Conservation (phyloP, 2,329 filamentous ascomycete species). For the Bipolaris bicolor region DNA sequence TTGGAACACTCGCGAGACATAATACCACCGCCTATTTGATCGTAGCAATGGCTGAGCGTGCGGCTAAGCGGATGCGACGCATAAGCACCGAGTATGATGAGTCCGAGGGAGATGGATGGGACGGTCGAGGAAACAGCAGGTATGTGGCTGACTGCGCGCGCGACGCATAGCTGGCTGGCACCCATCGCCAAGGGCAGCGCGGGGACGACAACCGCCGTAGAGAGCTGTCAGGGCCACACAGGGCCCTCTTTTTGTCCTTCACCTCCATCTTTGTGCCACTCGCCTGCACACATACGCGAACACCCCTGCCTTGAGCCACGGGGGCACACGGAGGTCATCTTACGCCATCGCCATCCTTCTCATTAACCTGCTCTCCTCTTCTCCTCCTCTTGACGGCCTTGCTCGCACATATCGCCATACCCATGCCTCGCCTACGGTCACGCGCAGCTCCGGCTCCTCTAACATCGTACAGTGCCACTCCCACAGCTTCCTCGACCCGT, state of each 20-base stretch:
- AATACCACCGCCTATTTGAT: not conserved
- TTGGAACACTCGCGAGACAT: constrained; percentile 5
- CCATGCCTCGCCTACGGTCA: constrained; percentile 47
- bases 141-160: constrained; percentile 41
- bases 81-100: constrained; percentile 51
- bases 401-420: constrained; percentile 20
- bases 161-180: constrained; percentile 28
- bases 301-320: constrained; percentile 25
- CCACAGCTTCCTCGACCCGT: constrained; percentile 47
- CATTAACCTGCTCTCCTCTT: constrained; percentile 1
- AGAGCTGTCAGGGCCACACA: constrained; percentile 20
- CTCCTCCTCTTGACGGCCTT: constrained; percentile 6
- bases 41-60: constrained; percentile 37
- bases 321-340: constrained; percentile 15
- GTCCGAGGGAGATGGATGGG: constrained; percentile 44
- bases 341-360: constrained; percentile 22
- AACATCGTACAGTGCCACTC: constrained; percentile 43
- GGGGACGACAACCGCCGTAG: constrained; percentile 27
- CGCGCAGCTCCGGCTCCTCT: constrained; percentile 42
- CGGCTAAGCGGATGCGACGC: constrained; percentile 50
- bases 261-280: constrained; percentile 30
- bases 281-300: constrained; percentile 12
- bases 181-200: constrained; percentile 29
- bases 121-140: constrained; percentile 39
- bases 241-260: constrained; percentile 9